These are phyloP conservation scores for Fusarium neocosmosporiellum DNA, from an alignment of 2,329 filamentous ascomycete species.

Conservation along the genomic window DNA sequence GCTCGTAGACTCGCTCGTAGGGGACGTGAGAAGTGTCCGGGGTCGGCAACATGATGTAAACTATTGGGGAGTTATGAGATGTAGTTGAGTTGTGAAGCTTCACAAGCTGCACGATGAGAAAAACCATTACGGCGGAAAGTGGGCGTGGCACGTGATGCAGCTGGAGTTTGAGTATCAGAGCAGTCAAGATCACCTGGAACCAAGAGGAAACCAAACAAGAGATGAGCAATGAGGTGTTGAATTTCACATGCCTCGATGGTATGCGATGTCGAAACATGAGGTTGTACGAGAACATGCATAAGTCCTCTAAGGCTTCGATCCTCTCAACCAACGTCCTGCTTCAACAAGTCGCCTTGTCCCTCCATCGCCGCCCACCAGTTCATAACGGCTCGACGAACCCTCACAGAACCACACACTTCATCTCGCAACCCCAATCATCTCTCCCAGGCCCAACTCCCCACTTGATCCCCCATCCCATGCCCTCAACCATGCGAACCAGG, in stretches of 20 bases:
- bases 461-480: constrained; percentile 57
- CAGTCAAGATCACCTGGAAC: neutral
- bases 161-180: neutral
- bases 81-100: constrained; percentile 34
- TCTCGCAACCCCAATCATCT: constrained; percentile 52
- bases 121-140: constrained; percentile 10
- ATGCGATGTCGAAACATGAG: neutral
- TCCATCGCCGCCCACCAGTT: neutral
- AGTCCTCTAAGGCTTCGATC: neutral
- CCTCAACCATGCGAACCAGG: constrained; percentile 57
- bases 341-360: neutral
- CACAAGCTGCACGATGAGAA: constrained; percentile 23
- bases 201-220: neutral
- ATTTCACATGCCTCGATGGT: neutral
- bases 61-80: neutral
- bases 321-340: neutral
- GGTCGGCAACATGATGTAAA: constrained; percentile 81
- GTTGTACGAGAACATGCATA: neutral
- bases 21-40: constrained; percentile 92
- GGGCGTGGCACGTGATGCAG: constrained; percentile 35
- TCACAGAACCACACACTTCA: constrained; percentile 51
- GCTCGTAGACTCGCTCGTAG: constrained; percentile 91
- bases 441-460: constrained; percentile 59
- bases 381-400: neutral
- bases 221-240: neutral